These are phyloP conservation scores for Mortierella antarctica DNA, from an alignment of 192 early-diverging fungal species.

Conservation along the genomic window DNA sequence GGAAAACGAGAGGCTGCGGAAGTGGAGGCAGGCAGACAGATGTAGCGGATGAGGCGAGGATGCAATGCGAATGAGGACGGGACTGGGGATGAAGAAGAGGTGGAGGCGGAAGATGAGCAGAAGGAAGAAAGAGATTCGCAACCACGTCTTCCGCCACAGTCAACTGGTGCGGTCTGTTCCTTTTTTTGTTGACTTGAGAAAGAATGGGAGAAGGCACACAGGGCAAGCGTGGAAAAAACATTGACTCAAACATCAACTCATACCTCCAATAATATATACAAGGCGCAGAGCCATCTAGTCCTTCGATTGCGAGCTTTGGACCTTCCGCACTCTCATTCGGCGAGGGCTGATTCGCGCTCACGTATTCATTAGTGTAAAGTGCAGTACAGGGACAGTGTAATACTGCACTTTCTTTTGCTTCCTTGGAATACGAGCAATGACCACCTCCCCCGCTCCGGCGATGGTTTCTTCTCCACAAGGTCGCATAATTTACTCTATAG, in stretches of 20 bases:
- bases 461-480: constrained; percentile 22
- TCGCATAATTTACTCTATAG: not conserved
- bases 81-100: not conserved
- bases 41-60: not conserved
- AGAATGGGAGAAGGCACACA: too few relatives aligned
- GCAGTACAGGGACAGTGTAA: too few relatives aligned
- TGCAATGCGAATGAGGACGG: not conserved
- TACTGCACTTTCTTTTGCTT: not conserved
- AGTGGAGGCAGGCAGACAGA: not conserved
- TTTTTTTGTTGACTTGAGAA: too few relatives aligned
- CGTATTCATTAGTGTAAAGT: too few relatives aligned
- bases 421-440: constrained; percentile 16
- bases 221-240: not conserved
- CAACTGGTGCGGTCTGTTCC: too few relatives aligned
- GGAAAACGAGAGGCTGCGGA: not conserved
- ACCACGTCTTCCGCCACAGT: too few relatives aligned
- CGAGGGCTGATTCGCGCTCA: too few relatives aligned
- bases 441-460: not conserved
- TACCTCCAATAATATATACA: not conserved
- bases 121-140: not conserved
- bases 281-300: not conserved
- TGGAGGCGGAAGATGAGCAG: not conserved
- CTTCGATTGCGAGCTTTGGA: constrained; percentile 4
- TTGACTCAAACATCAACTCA: not conserved
- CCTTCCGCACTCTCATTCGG: too few relatives aligned